Percentiles rank a stretch among this genome's conserved stretches.
Conservation (phyloP, 805 yeast genomes). For the Lachancea thermotolerans region DNA sequence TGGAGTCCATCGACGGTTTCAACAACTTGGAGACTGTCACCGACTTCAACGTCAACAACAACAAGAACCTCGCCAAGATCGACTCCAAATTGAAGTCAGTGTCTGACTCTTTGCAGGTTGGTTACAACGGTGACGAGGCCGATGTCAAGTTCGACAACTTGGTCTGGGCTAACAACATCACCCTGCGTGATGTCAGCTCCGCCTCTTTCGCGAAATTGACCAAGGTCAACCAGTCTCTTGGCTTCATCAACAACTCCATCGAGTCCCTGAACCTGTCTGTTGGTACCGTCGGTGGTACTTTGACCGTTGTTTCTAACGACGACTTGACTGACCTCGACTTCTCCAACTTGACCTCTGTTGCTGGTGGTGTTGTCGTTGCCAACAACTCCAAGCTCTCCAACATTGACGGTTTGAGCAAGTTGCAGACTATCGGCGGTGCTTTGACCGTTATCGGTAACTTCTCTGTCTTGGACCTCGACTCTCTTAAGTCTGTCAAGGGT, state of each 20-base stretch:
- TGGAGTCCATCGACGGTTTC: constrained; percentile 63
- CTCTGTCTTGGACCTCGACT: constrained; percentile 67
- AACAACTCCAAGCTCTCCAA: constrained; percentile 70
- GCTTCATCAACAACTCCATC: constrained; percentile 69
- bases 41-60: constrained; percentile 84
- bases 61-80: constrained; percentile 64
- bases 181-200: constrained; percentile 73
- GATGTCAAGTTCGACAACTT: constrained; percentile 63
- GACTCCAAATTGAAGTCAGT: constrained; percentile 69
- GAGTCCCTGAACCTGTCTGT: constrained; percentile 50
- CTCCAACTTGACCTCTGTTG: constrained; percentile 62
- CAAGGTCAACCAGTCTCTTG: constrained; percentile 71
- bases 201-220: constrained; percentile 64
- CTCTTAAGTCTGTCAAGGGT: constrained; percentile 78
- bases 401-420: constrained; percentile 66
- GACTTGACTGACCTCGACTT: constrained; percentile 64
- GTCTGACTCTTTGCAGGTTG: constrained; percentile 65
- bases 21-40: constrained; percentile 37
- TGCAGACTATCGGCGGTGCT: constrained; percentile 83
- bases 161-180: constrained; percentile 80
- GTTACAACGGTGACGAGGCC: constrained; percentile 78
- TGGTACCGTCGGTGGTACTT: constrained; percentile 67
- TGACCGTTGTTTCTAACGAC: constrained; percentile 67
- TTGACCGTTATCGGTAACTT: constrained; percentile 74
- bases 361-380: constrained; percentile 89